These are phyloP conservation scores for Hymenoscyphus scutula DNA, from an alignment of 2,329 filamentous ascomycete genomes.

Conservation along the genomic window DNA sequence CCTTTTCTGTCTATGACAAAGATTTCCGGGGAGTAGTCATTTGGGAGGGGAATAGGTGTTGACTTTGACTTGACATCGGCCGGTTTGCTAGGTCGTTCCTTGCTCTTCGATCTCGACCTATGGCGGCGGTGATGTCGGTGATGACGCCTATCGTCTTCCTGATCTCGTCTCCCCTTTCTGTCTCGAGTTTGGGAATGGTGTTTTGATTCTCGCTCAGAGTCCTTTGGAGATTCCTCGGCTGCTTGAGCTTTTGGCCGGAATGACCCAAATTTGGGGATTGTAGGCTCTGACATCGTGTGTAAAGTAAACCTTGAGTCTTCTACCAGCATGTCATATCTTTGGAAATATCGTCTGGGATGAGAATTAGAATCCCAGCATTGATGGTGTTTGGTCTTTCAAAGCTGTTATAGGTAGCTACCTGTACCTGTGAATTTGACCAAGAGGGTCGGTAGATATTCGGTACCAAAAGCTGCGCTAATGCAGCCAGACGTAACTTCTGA, in stretches of 20 bases:
- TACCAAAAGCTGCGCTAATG: background rate
- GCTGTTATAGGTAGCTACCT: no score
- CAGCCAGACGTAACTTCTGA: background rate
- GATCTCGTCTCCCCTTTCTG: constrained; percentile 2
- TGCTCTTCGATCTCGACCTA: constrained; percentile 17
- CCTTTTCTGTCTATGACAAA: constrained; percentile 72
- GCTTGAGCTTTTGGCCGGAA: constrained; percentile 56
- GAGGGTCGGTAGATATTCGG: background rate
- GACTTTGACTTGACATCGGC: background rate
- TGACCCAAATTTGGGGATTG: constrained; percentile 69
- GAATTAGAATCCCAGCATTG: no score
- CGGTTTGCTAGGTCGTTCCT: background rate
- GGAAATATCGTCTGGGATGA: no score
- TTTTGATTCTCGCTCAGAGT: constrained; percentile 17
- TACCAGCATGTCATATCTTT: background rate
- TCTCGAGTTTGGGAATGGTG: constrained; percentile 1
- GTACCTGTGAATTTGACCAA: no score
- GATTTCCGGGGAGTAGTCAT: constrained; percentile 29
- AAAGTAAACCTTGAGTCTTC: background rate
- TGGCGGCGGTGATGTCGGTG: constrained; percentile 15
- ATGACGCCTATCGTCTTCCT: constrained; percentile 7
- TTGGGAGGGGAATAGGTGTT: constrained; percentile 6
- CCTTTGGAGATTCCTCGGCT: constrained; percentile 10
- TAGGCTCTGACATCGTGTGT: constrained; percentile 29
- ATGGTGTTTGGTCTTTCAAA: no score